These are phyloP conservation scores for Starmerella powellii DNA, from an alignment of 805 yeast genomes.

Conservation along the genomic window DNA sequence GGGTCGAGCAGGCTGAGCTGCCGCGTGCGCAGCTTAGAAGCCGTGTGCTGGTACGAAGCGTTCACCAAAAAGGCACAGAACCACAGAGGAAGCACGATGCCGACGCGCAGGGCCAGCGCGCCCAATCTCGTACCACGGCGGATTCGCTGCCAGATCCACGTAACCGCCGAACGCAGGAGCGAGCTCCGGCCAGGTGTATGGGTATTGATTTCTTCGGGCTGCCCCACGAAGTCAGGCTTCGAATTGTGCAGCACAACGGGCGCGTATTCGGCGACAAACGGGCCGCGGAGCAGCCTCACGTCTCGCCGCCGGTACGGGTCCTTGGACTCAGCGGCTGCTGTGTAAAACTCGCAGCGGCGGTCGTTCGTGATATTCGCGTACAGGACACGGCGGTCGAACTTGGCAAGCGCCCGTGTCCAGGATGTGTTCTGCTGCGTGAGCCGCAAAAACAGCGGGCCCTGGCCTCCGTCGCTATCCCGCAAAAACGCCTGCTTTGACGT, in stretches of 20 bases:
- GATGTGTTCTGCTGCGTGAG: constrained; percentile 55
- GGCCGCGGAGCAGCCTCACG: constrained; percentile 14
- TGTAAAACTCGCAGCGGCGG: constrained; percentile 72
- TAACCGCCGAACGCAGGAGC: background rate
- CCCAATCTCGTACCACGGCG: constrained; percentile 7
- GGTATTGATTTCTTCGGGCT: background rate
- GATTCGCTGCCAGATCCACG: background rate
- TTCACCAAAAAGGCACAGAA: constrained; percentile 43
- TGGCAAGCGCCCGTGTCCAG: constrained; percentile 44
- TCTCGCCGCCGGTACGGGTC: constrained; percentile 16
- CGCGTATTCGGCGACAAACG: constrained; percentile 19
- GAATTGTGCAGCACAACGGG: constrained; percentile 20
- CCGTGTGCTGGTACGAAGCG: constrained; percentile 33
- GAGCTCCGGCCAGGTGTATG: background rate
- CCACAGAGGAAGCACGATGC: constrained; percentile 54
- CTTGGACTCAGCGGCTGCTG: constrained; percentile 50
- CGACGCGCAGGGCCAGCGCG: constrained; percentile 35
- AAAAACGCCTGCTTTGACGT: constrained; percentile 68
- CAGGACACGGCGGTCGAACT: constrained; percentile 43
- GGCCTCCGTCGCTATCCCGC: constrained; percentile 20
- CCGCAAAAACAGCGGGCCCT: constrained; percentile 45
- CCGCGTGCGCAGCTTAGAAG: constrained; percentile 31
- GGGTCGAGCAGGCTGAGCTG: constrained; percentile 22
- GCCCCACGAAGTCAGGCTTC: constrained; percentile 9
- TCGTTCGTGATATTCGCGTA: constrained; percentile 74